Percentiles rank a stretch among this genome's conserved stretches.
phyloP scores from a whole-genome alignment of 2,329 filamentous ascomycete genomes.

The Calonectria pseudoreteaudii region DNA sequence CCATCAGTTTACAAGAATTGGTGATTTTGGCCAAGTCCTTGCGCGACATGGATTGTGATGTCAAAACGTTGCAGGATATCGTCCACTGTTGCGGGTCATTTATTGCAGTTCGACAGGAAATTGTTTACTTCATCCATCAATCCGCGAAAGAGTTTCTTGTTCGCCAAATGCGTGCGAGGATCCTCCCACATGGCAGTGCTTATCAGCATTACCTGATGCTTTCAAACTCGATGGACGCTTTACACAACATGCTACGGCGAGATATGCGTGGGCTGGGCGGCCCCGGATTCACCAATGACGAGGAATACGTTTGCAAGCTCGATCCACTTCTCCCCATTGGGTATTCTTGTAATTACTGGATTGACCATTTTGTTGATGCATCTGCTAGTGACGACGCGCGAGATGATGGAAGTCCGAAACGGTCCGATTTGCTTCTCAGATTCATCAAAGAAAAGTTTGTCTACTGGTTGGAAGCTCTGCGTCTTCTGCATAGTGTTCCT shows the following conservation, averaged over 20 bases:
- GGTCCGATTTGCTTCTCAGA: too few species aligned
- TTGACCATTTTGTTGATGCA: conserved; percentile 42
- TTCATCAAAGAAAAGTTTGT: neutral
- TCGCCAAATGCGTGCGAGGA: conserved; percentile 9
- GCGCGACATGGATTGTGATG: neutral
- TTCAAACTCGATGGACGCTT: conserved; percentile 47
- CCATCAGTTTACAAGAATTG: conserved; percentile 53
- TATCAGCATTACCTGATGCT: conserved; percentile 48
- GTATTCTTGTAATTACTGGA: neutral
- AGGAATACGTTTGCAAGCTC: neutral
- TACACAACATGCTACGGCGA: conserved; percentile 45
- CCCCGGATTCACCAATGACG: neutral
- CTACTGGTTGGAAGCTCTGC: neutral
- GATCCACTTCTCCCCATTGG: neutral
- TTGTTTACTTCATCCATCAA: conserved; percentile 55
- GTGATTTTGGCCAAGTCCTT: conserved; percentile 29
- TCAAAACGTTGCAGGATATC: conserved; percentile 40
- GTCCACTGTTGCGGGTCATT: conserved; percentile 54
- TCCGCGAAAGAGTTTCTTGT: conserved; percentile 53
- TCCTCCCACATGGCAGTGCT: conserved; percentile 43
- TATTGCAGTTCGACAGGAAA: conserved; percentile 45
- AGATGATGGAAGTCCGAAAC: neutral
- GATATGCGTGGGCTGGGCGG: conserved; percentile 45
- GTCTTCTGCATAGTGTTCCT: neutral
- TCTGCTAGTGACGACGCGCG: neutral